Base-by-base conservation (phyloP, 352 stramenopile species). In the Phytophthora chlamydospora region DNA sequence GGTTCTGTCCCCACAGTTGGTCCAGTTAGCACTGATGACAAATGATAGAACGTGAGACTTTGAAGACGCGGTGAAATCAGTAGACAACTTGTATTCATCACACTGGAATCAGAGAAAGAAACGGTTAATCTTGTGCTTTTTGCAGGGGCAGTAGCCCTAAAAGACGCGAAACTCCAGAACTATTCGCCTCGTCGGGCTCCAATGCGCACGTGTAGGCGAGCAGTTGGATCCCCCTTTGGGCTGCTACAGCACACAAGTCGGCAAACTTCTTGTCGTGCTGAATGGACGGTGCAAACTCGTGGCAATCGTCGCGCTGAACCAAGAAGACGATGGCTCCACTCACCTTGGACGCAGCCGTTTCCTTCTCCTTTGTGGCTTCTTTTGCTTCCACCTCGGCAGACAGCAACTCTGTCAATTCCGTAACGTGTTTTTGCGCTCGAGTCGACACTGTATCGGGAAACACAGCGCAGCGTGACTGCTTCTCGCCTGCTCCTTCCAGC, bases 401-500 rank as follows among this genome's bases (percentile, higher is more conserved):
- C 31, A 89, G 58, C 9, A 91, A 58, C 51, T 90, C 80, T 2
- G 82, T 89, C 29, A 95, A 62, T 53, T 95, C 86, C 7, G 56
- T 65, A 21, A 93, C 79, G 67, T 95, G 86, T 60, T 93, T 95
- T 21, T 87, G 73, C 13, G 86, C 86, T 19, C 86, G 80, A 31
- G 68, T 78, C 3, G 84, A 93, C 33, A 90, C 69, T 8, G 86
- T 95, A 53, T 95, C 86, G 21, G 86, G 86, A 36, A 95, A 95
- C 21, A 95, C 73, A 11, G 83, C 83, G 50, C 76, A 88, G 3
- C 66, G 70, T 11, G 66, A 67, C 7, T 36, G 31, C 38, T 10
- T 35, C 1, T 49, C 31, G 17, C 35, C 57, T 13, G 27, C 50
- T 29, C 49, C 41, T 13, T 56, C 44, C 34, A 73, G 17, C 29